phyloP scores from a whole-genome alignment of 495 filamentous ascomycete species.

The Penicillium chermesinum region DNA sequence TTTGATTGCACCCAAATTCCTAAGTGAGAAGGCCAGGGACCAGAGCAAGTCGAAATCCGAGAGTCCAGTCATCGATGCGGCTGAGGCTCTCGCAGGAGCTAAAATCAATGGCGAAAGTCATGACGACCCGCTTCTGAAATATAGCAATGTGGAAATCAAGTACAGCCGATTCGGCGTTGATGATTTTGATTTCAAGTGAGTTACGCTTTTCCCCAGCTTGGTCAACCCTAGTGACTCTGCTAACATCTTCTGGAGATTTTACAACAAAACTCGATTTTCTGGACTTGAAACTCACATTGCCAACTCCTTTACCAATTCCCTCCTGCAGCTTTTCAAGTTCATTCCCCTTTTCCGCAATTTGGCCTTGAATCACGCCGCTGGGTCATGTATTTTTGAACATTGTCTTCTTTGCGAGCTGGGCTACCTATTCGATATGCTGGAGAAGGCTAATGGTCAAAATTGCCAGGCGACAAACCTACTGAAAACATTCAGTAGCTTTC shows the following conservation, averaged over 20 bases:
- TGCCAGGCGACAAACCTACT: slow-evolving; percentile 97
- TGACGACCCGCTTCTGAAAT: slow-evolving; percentile 75
- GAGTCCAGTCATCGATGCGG: slow-evolving; percentile 55
- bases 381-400: slow-evolving; percentile 68
- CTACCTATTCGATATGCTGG: slow-evolving; percentile 95
- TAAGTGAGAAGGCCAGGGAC: slow-evolving; percentile 85
- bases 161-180: slow-evolving; percentile 96
- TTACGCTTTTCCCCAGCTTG: background rate
- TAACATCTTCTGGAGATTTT: slow-evolving; percentile 55
- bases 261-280: slow-evolving; percentile 85
- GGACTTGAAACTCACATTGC: slow-evolving; percentile 93
- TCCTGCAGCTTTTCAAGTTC: slow-evolving; percentile 87
- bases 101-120: slow-evolving; percentile 58
- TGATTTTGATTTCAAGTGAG: slow-evolving; percentile 93
- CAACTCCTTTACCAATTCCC: slow-evolving; percentile 91
- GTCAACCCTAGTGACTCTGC: background rate
- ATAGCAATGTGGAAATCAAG: slow-evolving; percentile 89
- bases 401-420: slow-evolving; percentile 94
- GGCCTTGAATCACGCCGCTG: slow-evolving; percentile 84
- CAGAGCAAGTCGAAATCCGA: slow-evolving; percentile 49
- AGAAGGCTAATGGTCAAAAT: slow-evolving; percentile 86
- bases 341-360: slow-evolving; percentile 84
- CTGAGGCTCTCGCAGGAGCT: slow-evolving; percentile 54
- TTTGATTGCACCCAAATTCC: slow-evolving; percentile 71
- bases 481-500: slow-evolving; percentile 75